Evolutionary conservation across 2,329 filamentous ascomycete genomes (phyloP), one percentile per base, ranked within the genome.

Genomic region (Onygenales sp.): DNA sequence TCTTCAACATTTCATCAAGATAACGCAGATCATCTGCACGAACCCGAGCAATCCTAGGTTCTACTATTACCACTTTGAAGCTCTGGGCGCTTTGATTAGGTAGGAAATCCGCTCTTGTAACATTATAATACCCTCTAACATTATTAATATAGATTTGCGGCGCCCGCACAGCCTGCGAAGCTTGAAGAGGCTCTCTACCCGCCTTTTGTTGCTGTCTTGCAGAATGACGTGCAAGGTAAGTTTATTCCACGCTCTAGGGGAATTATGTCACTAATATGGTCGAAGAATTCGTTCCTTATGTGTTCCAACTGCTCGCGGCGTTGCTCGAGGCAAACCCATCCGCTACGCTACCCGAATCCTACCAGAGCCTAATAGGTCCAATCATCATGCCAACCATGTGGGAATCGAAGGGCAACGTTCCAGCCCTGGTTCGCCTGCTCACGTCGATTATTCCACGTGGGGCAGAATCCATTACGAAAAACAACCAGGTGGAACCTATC

Each of bases 21-120:
- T 98, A 62, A 95, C 91, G 48, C 86, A 87, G 63, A 85, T 95
- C 60, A 97, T 97, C 70, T 86, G 90, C 65, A 82, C 86, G 61
- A 98, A 98, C 70, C 93, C 93, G 0, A 96, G 91, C 74, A 98
- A 98, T 70, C 93, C 93, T 2, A 83, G 89, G 10, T 98, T 98
- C 74, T 96, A 96, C 73, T 98, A 98, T 75, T 98, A 92, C 70
- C 89, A 95, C 67, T 98, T 98, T 58, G 93, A 98, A 74, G 88
- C 89, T 2, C 75, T 98, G 45, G 93, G 93, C 36, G 92, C 93
- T 13, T 78, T 98, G 47, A 87, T 97, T 53, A 83, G 85, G 66
- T 82, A 68, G 60, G 71, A 21, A 21, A 42, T 21, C 48, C 8
- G 14, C 4, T 8, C 11, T 4, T 34, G 33, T 27, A 7, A 17